phyloP scores from a whole-genome alignment of 1,284 basidiomycete species.

The Porodaedalea pini region DNA sequence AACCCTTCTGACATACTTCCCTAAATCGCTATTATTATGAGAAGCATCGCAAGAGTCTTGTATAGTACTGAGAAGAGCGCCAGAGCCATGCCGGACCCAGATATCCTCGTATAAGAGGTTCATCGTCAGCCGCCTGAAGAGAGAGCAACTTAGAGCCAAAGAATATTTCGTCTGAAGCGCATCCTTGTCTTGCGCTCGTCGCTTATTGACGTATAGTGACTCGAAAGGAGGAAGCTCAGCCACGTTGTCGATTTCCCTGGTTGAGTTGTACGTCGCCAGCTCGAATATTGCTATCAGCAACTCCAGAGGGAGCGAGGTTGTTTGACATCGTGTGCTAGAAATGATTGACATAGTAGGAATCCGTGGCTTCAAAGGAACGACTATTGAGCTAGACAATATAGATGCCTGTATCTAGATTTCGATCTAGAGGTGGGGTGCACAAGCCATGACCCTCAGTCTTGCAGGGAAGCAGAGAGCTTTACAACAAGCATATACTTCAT shows the following conservation, averaged over 20 bases:
- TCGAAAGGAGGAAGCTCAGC: conserved; percentile 5
- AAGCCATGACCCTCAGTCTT: too few species aligned
- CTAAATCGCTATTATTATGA: background rate
- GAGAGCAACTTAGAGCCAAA: background rate
- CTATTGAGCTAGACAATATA: background rate
- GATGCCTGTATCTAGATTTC: too few species aligned
- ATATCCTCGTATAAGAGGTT: conserved; percentile 8
- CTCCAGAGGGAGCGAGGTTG: background rate
- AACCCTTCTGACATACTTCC: conserved; percentile 1
- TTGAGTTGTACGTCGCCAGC: conserved; percentile 5
- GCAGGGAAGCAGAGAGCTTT: too few species aligned
- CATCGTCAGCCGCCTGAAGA: background rate
- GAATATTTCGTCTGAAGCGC: conserved; percentile 1
- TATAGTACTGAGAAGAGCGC: background rate
- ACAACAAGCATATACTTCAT: too few species aligned
- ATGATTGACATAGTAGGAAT: background rate
- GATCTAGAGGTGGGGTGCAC: too few species aligned
- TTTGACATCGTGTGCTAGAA: too few species aligned
- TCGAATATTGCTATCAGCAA: background rate
- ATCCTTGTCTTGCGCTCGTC: background rate
- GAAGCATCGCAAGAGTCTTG: background rate
- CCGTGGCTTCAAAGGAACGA: background rate
- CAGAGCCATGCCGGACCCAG: conserved; percentile 1
- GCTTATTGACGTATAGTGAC: background rate
- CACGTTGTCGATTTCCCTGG: background rate